These are phyloP conservation scores for Mimosa bimucronata DNA, from an alignment of 306 rosid species.

Conservation along the genomic window DNA sequence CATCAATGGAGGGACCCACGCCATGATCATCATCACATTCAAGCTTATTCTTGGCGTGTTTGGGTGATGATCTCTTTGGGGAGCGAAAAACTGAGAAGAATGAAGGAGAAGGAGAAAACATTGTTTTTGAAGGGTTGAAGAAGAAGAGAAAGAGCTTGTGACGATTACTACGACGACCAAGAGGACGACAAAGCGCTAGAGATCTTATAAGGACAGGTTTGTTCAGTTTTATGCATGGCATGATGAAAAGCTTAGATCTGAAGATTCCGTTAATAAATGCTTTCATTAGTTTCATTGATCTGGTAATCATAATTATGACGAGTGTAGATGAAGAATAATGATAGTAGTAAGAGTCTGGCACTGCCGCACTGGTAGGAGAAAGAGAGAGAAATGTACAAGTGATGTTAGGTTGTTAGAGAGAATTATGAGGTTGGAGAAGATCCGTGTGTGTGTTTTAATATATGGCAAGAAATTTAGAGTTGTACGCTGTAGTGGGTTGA, in stretches of 20 bases:
- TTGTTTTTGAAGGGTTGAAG: constrained; percentile 25
- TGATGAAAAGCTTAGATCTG: constrained; percentile 68
- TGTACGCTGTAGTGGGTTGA: background rate
- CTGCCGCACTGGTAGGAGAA: constrained; percentile 6
- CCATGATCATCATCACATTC: background rate
- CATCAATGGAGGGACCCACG: background rate
- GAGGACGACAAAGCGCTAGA: constrained; percentile 11
- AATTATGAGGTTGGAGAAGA: background rate
- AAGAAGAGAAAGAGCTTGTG: background rate
- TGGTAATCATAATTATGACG: constrained; percentile 33
- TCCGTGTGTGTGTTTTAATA: background rate
- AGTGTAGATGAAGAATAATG: constrained; percentile 58
- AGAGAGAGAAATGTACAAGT: background rate
- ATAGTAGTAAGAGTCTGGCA: constrained; percentile 31
- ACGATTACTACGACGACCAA: background rate
- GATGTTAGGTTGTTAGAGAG: background rate
- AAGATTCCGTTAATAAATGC: constrained; percentile 62
- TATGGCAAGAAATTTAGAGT: background rate
- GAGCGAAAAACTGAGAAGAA: constrained; percentile 52
- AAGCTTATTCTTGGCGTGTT: background rate
- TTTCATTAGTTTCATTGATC: constrained; percentile 56
- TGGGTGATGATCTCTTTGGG: constrained; percentile 36
- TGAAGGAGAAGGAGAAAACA: constrained; percentile 40
- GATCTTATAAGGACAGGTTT: constrained; percentile 58
- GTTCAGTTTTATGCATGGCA: constrained; percentile 63